Evolutionary conservation across 495 filamentous ascomycete genomes (phyloP).

Genomic region (Melanomma pulvis-pyrius): DNA sequence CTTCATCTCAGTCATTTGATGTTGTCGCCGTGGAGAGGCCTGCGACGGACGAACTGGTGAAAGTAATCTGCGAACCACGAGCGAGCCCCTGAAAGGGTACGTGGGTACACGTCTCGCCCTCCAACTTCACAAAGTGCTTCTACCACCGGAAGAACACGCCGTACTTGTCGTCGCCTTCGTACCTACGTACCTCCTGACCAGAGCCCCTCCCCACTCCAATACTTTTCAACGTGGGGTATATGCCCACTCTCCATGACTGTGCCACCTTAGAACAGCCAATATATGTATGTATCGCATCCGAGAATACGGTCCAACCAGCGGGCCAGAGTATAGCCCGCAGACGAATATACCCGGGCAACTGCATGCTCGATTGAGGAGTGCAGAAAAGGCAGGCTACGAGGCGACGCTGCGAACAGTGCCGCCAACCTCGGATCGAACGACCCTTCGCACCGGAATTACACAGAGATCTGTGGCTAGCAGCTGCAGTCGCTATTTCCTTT

Average conservation of each 20-base stretch:
- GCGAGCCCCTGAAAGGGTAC: neutral
- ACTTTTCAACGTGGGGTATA: neutral
- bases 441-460: conserved; percentile 6
- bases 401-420: neutral
- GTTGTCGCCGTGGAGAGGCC: neutral
- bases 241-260: neutral
- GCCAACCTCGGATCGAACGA: neutral
- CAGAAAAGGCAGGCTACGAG: neutral
- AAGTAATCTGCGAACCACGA: neutral
- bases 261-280: conserved; percentile 3
- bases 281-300: neutral
- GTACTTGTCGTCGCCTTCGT: neutral
- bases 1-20: neutral
- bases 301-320: neutral
- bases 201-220: neutral
- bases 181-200: neutral
- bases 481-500: neutral
- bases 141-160: neutral
- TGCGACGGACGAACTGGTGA: conserved; percentile 4
- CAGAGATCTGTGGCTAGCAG: conserved; percentile 4
- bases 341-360: conserved; percentile 8
- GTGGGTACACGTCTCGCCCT: neutral
- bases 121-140: neutral
- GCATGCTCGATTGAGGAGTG: neutral
- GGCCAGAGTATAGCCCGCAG: conserved; percentile 9